Base-by-base conservation (phyloP, 2,329 filamentous ascomycete species). In the Exophiala spinifera region DNA sequence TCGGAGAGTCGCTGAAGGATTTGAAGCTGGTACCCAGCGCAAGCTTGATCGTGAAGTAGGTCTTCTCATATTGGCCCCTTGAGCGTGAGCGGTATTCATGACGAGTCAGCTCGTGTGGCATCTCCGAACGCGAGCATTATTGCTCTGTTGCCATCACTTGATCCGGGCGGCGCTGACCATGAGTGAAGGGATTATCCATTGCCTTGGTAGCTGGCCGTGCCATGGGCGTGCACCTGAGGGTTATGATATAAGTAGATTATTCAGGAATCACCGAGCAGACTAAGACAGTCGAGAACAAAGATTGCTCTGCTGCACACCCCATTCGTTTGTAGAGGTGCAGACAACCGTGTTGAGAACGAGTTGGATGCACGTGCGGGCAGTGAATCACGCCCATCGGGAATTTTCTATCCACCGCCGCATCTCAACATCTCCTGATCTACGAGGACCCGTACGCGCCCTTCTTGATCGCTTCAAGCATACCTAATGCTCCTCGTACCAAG, bases 1-100 rank as follows among this genome's bases (percentile, higher is more conserved):
- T 96, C 66, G 89, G 89, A 33, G 87, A 94, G 79, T 94, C 91
- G 4, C 73, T 99, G 52, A 95, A 95, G 74, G 94, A 99, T 72
- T 88, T 92, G 14, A 92, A 91, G 0, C 74, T 96, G 57, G 85
- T 92, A 3, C 94, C 94, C 4, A 96, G 89, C 59, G 91, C 91
- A n/a, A 91, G 89, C 44, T 75, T 99, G 63, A 85, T 95, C 65
- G 84, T 95, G 51, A 73, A 76, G 66, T 81, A 65, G 57, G 56
- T 62, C 33, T 40, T 43, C 37, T 15, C 28, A 53, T 49, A 52
- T 17, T 54, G 37, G 13, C 13, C 11, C 45, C 33, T 34, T 25
- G 6, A 34, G 20, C 34, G 21, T 28, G 34, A 49, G 53, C 34
- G 31, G 33, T 39, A 33, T 42, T 45, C 48, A 51, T 37, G 48